phyloP scores from a whole-genome alignment of 768 basidiomycete genomes.

The Chalciporus piperatus region DNA sequence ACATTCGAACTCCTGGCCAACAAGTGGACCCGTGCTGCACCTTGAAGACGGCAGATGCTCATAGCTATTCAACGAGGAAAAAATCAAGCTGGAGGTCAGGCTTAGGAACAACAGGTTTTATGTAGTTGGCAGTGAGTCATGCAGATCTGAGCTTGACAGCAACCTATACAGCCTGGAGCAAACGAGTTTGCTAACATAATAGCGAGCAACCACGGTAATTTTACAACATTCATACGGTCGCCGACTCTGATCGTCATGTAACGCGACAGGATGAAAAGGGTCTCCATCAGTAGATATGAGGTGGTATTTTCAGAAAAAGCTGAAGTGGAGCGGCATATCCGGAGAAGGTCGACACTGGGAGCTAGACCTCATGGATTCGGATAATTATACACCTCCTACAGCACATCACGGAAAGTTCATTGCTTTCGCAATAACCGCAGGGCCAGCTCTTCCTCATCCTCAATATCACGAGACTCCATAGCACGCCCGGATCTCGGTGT shows the following conservation, averaged over 20 bases:
- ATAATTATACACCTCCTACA: not conserved
- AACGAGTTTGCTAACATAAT: too few relatives aligned
- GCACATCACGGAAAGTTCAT: conserved; percentile 16
- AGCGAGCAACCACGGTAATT: conserved; percentile 17
- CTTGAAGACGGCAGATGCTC: conserved; percentile 15
- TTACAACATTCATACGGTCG: conserved; percentile 9
- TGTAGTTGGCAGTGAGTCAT: not conserved
- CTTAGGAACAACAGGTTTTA: not conserved
- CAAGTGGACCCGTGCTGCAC: not conserved
- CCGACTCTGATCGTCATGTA: not conserved
- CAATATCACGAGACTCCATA: conserved; percentile 32
- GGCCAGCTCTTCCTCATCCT: conserved; percentile 65
- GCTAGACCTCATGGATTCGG: not conserved
- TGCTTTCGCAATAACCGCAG: conserved; percentile 49
- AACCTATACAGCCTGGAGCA: conserved; percentile 13
- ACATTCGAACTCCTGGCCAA: conserved; percentile 2
- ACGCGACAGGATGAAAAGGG: not conserved
- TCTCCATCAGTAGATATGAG: not conserved
- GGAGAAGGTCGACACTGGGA: not conserved
- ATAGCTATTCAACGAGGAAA: conserved; percentile 6
- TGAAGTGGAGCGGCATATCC: not conserved
- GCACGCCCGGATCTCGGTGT: conserved; percentile 28
- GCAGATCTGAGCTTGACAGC: not conserved
- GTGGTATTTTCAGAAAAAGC: not conserved
- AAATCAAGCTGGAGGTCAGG: not conserved